Conservation (phyloP, 2,329 filamentous ascomycete genomes). For the Pestalotiopsis sp. region DNA sequence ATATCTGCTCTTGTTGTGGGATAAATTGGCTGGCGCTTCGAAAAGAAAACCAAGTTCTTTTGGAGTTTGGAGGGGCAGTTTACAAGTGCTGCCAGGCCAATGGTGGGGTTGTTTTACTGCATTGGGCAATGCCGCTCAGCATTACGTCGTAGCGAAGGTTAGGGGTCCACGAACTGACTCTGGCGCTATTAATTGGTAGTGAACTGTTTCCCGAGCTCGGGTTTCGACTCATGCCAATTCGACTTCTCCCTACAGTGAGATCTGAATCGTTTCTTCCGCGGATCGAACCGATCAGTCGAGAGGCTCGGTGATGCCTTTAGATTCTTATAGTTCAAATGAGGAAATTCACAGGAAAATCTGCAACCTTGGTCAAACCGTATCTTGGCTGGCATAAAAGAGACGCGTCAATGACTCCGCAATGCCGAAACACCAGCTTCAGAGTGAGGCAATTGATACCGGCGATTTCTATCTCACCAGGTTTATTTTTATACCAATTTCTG, state of each 20-base stretch:
- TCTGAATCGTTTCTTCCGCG: not conserved
- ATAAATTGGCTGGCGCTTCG: not conserved
- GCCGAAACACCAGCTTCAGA: conserved; percentile 8
- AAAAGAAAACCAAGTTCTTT: not conserved
- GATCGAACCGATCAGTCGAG: not conserved
- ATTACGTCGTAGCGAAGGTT: not conserved
- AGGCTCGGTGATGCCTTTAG: not conserved
- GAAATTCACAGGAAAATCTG: not conserved
- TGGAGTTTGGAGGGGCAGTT: not conserved
- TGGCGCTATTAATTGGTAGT: too few species aligned
- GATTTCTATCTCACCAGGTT: not conserved
- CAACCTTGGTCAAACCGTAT: not conserved
- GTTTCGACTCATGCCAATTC: too few species aligned
- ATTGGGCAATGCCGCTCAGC: not conserved
- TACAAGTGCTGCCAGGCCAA: not conserved
- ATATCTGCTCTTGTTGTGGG: not conserved
- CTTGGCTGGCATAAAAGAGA: not conserved
- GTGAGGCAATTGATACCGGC: not conserved
- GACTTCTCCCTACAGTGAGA: too few species aligned
- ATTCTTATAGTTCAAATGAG: not conserved
- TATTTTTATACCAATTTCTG: not conserved
- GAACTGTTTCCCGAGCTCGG: too few species aligned
- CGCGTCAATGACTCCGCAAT: conserved; percentile 6
- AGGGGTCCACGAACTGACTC: too few species aligned
- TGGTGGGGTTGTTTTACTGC: not conserved